Percentiles rank a stretch among this genome's conserved stretches.
These are phyloP conservation scores for Cucumis hystrix DNA, from an alignment of 306 rosid genomes.

Conservation along the genomic window DNA sequence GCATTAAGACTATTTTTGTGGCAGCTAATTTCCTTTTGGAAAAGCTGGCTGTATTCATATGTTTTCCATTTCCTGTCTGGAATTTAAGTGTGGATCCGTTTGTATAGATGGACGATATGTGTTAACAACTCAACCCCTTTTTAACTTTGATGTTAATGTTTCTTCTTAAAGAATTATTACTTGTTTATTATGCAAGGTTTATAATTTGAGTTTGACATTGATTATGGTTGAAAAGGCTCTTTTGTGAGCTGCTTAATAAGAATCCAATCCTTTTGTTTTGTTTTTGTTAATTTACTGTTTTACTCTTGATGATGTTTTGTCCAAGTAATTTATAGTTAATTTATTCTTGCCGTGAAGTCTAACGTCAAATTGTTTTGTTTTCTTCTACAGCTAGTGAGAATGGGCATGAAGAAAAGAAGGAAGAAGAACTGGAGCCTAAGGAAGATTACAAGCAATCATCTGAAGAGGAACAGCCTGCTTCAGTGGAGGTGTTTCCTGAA, in stretches of 20 bases:
- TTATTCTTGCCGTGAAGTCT: neutral
- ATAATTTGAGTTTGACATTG: neutral
- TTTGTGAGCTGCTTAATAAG: neutral
- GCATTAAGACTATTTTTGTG: neutral
- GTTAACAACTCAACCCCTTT: neutral
- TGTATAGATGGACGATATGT: neutral
- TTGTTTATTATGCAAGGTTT: neutral
- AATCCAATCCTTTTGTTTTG: neutral
- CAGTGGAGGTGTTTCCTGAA: slow-evolving; percentile 18
- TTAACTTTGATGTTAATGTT: neutral
- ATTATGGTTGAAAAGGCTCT: neutral
- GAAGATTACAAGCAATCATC: slow-evolving; percentile 19
- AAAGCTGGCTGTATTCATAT: neutral
- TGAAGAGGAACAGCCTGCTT: slow-evolving; percentile 20
- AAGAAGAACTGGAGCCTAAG: slow-evolving; percentile 8
- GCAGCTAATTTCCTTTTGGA: neutral
- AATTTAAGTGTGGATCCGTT: neutral
- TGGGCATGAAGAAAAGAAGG: slow-evolving; percentile 43
- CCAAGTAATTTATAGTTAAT: neutral
- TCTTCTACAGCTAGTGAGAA: slow-evolving; percentile 39
- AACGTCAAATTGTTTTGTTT: neutral
- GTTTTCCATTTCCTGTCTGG: neutral
- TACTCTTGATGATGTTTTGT: neutral
- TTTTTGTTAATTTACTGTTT: neutral
- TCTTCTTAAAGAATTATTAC: neutral